A percentile compares a stretch with the other conserved stretches of the same genome.
phyloP scores from a whole-genome alignment of 2,329 filamentous ascomycete species.

The Exophiala mesophila region DNA sequence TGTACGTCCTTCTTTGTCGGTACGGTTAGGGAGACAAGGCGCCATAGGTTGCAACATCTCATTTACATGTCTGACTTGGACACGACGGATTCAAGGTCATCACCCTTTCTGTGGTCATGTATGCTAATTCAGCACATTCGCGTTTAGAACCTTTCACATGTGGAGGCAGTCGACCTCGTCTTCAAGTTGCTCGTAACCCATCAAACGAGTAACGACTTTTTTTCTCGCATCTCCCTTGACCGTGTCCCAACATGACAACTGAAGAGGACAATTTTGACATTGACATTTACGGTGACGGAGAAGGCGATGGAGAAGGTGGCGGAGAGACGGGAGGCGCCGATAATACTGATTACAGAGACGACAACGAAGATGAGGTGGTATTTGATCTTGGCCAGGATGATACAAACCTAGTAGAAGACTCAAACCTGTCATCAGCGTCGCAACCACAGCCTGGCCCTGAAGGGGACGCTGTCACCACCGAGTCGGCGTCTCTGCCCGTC shows the following conservation, averaged over 20 bases:
- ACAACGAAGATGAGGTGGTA: slow-evolving; percentile 11
- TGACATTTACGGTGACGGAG: slow-evolving; percentile 62
- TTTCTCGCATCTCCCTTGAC: neutral
- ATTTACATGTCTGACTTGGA: no score
- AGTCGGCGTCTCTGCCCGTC: neutral
- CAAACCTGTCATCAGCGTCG: slow-evolving; percentile 2
- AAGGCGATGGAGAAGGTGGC: slow-evolving; percentile 33
- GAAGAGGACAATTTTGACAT: slow-evolving; percentile 68
- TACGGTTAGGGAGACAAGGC: slow-evolving; percentile 1
- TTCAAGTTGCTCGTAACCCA: neutral
- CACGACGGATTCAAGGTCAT: no score
- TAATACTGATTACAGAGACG: slow-evolving; percentile 5
- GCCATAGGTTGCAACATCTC: no score
- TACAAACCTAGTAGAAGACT: neutral
- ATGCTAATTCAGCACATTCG: slow-evolving; percentile 3
- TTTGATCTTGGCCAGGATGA: slow-evolving; percentile 12
- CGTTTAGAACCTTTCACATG: no score
- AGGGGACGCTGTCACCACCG: neutral
- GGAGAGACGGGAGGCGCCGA: slow-evolving; percentile 1
- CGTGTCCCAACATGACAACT: slow-evolving; percentile 39
- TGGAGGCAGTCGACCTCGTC: no score
- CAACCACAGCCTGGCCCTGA: slow-evolving; percentile 2
- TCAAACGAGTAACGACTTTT: neutral
- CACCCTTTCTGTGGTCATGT: neutral
- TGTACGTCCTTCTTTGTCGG: slow-evolving; percentile 23